A percentile compares a stretch with the other conserved stretches of the same genome.
Evolutionary conservation across 768 basidiomycete genomes (phyloP).

Genomic region (Lactifluus pinguis): DNA sequence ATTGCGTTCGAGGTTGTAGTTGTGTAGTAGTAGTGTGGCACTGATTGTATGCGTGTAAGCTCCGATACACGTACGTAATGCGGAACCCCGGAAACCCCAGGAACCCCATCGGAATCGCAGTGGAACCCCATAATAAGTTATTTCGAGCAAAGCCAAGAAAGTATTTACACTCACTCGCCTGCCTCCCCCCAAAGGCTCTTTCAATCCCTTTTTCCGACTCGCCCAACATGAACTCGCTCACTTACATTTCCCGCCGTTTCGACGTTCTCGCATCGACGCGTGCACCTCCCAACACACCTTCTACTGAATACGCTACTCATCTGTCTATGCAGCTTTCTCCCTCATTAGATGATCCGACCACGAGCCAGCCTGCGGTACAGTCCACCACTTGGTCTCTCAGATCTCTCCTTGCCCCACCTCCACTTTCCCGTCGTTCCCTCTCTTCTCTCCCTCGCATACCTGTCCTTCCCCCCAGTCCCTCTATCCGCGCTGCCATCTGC

Average conservation of each 20-base stretch:
- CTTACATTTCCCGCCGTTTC: conserved; percentile 74
- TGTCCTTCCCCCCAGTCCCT: neutral
- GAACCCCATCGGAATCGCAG: neutral
- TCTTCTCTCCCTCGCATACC: conserved; percentile 17
- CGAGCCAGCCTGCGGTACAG: neutral
- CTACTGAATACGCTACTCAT: conserved; percentile 27
- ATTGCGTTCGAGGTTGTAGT: neutral
- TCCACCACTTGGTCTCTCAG: conserved; percentile 17
- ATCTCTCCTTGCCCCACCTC: conserved; percentile 18
- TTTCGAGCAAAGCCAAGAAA: no score
- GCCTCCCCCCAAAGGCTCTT: no score
- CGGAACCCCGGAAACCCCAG: no score
- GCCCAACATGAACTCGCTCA: conserved; percentile 65
- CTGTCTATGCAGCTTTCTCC: conserved; percentile 15
- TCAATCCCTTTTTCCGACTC: neutral
- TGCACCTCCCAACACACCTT: conserved; percentile 50
- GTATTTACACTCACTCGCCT: no score
- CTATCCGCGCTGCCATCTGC: conserved; percentile 12
- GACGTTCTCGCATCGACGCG: conserved; percentile 59
- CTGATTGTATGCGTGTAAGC: no score
- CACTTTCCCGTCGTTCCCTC: conserved; percentile 15
- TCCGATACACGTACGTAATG: no score
- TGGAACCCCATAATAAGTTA: neutral
- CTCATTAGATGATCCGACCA: neutral
- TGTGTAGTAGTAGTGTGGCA: no score